A percentile compares a stretch with the other conserved stretches of the same genome.
phyloP scores from a whole-genome alignment of 345 rosid genomes.

The Brassica incana region DNA sequence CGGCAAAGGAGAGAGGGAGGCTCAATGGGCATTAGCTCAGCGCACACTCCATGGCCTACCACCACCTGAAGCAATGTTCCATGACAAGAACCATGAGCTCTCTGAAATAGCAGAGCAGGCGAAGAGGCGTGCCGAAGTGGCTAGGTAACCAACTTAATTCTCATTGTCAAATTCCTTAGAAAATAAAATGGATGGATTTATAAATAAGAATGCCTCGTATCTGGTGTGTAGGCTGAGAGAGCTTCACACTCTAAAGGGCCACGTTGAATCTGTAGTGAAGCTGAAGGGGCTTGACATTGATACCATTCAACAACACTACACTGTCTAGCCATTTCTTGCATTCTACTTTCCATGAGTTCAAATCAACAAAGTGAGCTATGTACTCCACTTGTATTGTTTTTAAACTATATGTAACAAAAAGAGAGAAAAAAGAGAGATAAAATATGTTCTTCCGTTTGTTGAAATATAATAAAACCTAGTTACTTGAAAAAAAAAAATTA shows the following conservation, averaged over 20 bases:
- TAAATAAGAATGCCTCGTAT: background rate
- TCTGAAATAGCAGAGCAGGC: constrained; percentile 1
- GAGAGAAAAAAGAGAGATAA: constrained; percentile 13
- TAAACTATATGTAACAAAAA: constrained; percentile 12
- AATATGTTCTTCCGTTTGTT: constrained; percentile 23
- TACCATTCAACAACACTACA: constrained; percentile 73
- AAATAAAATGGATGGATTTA: background rate
- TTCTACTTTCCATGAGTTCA: background rate
- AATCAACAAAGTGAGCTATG: constrained; percentile 6
- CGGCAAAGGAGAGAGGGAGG: background rate
- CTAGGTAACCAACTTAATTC: constrained; percentile 48
- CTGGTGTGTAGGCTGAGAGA: background rate
- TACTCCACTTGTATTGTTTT: constrained; percentile 1
- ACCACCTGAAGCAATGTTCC: background rate
- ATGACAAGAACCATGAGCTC: background rate
- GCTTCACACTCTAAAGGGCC: background rate
- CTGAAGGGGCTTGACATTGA: background rate
- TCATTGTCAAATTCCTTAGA: background rate
- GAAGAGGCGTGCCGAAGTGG: constrained; percentile 45
- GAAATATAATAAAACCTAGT: constrained; percentile 8
- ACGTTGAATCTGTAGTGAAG: background rate
- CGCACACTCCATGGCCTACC: constrained; percentile 1
- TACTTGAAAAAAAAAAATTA: background rate
- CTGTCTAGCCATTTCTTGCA: constrained; percentile 47
- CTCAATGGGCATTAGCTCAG: background rate